Evolutionary conservation across 2,329 filamentous ascomycete species (phyloP), one percentile per base, ranked within the genome.

Genomic region (Ophiostoma ips): DNA sequence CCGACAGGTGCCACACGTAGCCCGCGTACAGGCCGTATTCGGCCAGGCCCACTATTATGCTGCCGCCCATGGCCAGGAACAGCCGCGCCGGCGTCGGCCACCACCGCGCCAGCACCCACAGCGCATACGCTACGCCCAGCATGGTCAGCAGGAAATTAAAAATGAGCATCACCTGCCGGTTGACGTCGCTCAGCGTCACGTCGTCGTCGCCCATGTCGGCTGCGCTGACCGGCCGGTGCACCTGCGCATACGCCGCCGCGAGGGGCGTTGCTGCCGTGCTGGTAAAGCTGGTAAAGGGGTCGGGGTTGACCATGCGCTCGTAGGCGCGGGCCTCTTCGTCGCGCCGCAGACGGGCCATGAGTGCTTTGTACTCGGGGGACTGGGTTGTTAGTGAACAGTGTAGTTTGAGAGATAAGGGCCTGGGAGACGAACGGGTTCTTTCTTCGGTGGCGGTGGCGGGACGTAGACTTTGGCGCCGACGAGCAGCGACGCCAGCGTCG

Each of bases 141-240:
- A 95, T 84, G 48, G 87, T 94, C 49, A 95, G 72, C 36, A 95
- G 68, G 47, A 96, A 87, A 63, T 96, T 98, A 59, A 94, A 73
- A 48, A 96, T 87, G 8, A 96, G 71, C 38, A 84, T 81, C 51
- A 92, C 68, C 60, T 92, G 87, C n/a, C 84, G 74, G 62, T 90
- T 83, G 1, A 92, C 72, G 53, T 92, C 85, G 34, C 76, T 74
- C 55, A 81, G 81, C 2, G 79, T 81, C 2, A 84, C 68, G 2
- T 83, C 80, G 54, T 87, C 83, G 55, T 77, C 69, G 56, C 65
- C 67, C 6, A 69, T 59, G 52, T 75, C 75, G 24, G 66, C 64
- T 16, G 65, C 61, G 37, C 63, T 70, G 21, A 62, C 66, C 0
- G 71, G 71, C 9, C 65, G 67, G 55, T 77, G 75, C 34, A 70